Percentiles rank a stretch among this genome's conserved stretches.
phyloP scores from a whole-genome alignment of 2,329 filamentous ascomycete species.

The Remersonia thermophila region DNA sequence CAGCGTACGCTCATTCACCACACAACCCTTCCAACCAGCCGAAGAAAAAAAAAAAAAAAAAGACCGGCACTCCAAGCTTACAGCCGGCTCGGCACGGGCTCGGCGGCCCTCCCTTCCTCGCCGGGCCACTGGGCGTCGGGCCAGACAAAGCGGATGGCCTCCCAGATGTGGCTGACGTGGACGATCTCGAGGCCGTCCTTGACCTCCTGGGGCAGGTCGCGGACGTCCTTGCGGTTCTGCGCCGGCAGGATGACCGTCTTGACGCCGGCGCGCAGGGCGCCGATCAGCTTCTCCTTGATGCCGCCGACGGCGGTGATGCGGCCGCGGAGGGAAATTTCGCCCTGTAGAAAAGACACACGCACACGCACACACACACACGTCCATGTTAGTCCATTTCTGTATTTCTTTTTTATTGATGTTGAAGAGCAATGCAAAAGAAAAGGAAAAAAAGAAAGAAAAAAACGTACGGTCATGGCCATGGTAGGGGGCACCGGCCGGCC shows the following conservation, averaged over 20 bases:
- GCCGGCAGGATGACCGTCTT: slow-evolving; percentile 84
- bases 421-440: slow-evolving; percentile 5
- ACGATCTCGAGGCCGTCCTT: slow-evolving; percentile 77
- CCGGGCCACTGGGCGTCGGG: slow-evolving; percentile 77
- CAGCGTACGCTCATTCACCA: no score
- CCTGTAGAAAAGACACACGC: slow-evolving; percentile 32
- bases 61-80: slow-evolving; percentile 35
- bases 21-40: background rate
- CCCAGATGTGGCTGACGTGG: slow-evolving; percentile 89
- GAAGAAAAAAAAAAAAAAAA: no score
- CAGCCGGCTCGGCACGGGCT: slow-evolving; percentile 58
- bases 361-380: no score
- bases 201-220: slow-evolving; percentile 83
- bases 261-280: slow-evolving; percentile 81
- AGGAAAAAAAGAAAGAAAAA: background rate
- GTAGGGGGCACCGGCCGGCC: slow-evolving; percentile 78
- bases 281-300: slow-evolving; percentile 98
- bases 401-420: no score
- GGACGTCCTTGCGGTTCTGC: slow-evolving; percentile 83
- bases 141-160: slow-evolving; percentile 84
- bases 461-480: slow-evolving; percentile 79
- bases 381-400: no score
- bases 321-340: slow-evolving; percentile 68
- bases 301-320: slow-evolving; percentile 89
- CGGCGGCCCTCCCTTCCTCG: slow-evolving; percentile 32